Evolutionary conservation across 495 filamentous ascomycete species (phyloP).

Genomic region (Penicillium diatomitis): DNA sequence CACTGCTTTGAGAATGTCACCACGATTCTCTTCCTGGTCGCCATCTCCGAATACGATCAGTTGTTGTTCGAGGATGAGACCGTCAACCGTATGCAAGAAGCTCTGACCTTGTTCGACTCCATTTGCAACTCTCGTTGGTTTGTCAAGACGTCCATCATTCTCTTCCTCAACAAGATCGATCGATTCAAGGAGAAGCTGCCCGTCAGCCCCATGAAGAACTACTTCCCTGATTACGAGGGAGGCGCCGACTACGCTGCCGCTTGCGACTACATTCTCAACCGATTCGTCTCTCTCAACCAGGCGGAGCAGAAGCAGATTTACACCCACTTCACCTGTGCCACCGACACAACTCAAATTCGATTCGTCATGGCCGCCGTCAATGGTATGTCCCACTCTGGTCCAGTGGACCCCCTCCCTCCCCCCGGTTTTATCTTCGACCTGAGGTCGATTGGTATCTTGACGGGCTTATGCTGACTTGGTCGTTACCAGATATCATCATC

Average conservation of each 20-base stretch:
- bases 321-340: conserved; percentile 98
- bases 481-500: conserved; percentile 85
- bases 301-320: conserved; percentile 99
- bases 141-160: conserved; percentile 97
- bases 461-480: neutral
- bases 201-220: conserved; percentile 99
- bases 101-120: conserved; percentile 93
- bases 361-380: conserved; percentile 99
- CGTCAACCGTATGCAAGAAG: conserved; percentile 98
- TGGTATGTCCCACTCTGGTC: conserved; percentile 50
- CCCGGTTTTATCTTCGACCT: too few relatives aligned
- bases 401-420: neutral
- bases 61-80: conserved; percentile 85
- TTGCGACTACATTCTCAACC: conserved; percentile 95
- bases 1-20: conserved; percentile 99
- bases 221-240: conserved; percentile 97
- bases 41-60: conserved; percentile 99
- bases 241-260: conserved; percentile 87
- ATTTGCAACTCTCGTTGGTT: conserved; percentile 99
- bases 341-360: conserved; percentile 94
- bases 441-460: neutral
- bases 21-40: conserved; percentile 95
- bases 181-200: conserved; percentile 99
- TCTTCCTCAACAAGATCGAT: conserved; percentile 99
- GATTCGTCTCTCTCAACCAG: conserved; percentile 94